Evolutionary conservation across 768 basidiomycete species (phyloP).

Genomic region (Neoboletus magnificus): DNA sequence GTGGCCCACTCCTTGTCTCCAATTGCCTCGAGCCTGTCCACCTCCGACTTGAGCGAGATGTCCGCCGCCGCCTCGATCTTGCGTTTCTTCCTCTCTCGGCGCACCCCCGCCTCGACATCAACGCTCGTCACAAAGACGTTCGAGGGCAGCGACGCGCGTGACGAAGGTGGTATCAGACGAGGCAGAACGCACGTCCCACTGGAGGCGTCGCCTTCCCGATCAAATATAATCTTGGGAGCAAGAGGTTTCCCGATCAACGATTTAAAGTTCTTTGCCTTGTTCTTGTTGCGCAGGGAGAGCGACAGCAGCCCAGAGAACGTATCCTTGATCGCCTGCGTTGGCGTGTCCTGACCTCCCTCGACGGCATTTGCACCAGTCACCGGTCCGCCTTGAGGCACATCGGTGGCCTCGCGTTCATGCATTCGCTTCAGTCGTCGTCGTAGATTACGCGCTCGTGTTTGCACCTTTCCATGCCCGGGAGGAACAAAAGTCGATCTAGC

Average conservation of each 20-base stretch:
- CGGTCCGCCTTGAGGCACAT: conserved; percentile 22
- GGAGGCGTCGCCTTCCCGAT: conserved; percentile 6
- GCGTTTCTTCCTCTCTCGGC: conserved; percentile 36
- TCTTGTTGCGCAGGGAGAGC: conserved; percentile 64
- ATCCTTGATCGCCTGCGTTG: neutral
- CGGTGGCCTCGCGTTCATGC: conserved; percentile 23
- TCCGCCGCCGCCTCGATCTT: no score
- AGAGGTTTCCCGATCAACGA: conserved; percentile 43
- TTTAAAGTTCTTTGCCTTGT: conserved; percentile 69
- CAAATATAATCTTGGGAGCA: conserved; percentile 55
- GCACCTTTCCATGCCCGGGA: conserved; percentile 56
- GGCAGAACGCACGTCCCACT: conserved; percentile 17
- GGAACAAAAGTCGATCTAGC: conserved; percentile 37
- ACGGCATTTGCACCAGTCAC: conserved; percentile 43
- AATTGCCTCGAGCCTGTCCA: conserved; percentile 8
- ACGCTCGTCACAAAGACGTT: conserved; percentile 71
- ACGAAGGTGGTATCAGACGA: conserved; percentile 61
- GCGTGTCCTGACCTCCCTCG: neutral
- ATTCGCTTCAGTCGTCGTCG: conserved; percentile 49
- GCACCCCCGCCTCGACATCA: conserved; percentile 55
- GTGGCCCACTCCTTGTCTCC: conserved; percentile 18
- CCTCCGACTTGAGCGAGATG: neutral
- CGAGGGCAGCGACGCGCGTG: conserved; percentile 51
- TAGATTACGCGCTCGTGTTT: conserved; percentile 56
- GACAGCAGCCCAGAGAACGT: conserved; percentile 30